Base-by-base conservation (phyloP, 2,329 filamentous ascomycete genomes). In the Colletotrichum lini region DNA sequence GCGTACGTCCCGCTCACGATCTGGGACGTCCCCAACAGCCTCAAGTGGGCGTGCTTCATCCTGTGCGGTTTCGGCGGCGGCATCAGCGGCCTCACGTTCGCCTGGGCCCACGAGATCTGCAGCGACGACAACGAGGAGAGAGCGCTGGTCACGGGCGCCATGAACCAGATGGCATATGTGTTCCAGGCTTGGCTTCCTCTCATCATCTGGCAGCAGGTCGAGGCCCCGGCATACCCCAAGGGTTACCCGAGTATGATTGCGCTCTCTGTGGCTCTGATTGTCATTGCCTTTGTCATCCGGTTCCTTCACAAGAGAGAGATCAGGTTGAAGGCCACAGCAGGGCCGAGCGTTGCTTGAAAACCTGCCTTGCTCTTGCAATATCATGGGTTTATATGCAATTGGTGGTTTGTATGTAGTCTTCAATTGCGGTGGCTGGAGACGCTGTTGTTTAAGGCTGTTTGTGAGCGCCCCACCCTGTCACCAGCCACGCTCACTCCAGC, bases 141-240 rank as follows among this genome's bases (percentile, higher is more conserved):
- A 13, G 67, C 67, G 13, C 35, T 70, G 40, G 67, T 70, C 3
- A 70, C 67, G 4, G 67, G 67, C 6, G 67, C 67, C n/a, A 70
- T 70, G 67, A 70, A 70, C 35, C 67, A 70, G 58, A 70, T 70
- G 67, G 67, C 67, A 1, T 70, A 66, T 89, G 75, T 88, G 85
- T 0, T 86, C 86, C 0, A 89, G 87, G 87, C 85, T 0, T 90
- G 87, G 88, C 89, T 86, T 2, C 85, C 84, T 3, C 74, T 90
- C 3, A 75, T 90, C 5, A 83, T 85, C 0, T 90, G 88, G 73
- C 80, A 79, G 1, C 86, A 84, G 0, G 80, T 83, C 2, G 83
- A 86, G 68, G 80, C 79, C 0, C 84, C 84, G 4, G 72, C 80
- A 0, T 86, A 80, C 66, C 78, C 80, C 0, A 86, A 85, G 66